Evolutionary conservation across 306 rosid species (phyloP), one percentile per base, ranked within the genome.

Genomic region (Sophora flavescens): DNA sequence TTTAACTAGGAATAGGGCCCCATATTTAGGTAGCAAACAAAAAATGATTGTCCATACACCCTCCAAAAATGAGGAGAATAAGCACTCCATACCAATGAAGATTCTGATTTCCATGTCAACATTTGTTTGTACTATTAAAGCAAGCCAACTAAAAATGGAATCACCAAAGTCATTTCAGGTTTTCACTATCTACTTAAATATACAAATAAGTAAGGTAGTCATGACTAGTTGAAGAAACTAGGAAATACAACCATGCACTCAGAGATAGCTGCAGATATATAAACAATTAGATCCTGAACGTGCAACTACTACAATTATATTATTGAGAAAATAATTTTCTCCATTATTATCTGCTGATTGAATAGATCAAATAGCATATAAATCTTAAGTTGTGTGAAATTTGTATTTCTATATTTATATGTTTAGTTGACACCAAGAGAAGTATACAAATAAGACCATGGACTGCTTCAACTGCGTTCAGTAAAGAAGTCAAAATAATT

Each of bases 201-300:
- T 17, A 18, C 62, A 57, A 22, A 4, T 50, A 30, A 66, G 56
- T 50, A 30, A 66, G 56, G 45, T 56, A 76, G 65, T 30, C 59
- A 38, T 0, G 54, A 14, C 22, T 22, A 10, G 56, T 58, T 53
- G 17, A 18, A 48, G 36, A 59, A 9, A 26, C 60, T 35, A 47
- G 76, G 36, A 75, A 78, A 78, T 22, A 78, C 1, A 78, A 30
- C 14, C 14, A 39, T 41, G 66, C 51, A 67, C 3, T 56, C 77
- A 72, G 13, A 57, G 39, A 32, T 47, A 68, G 58, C 39, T 17
- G 44, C 44, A 56, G 53, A 28, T 59, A 57, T 59, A 57, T n/a
- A 35, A 73, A 30, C 38, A 73, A 41, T 28, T 26, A 32, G 11
- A 70, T 70, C 41, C 57, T 13, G 73, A 33, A 68, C 59, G 7